Evolutionary conservation across 1,139 yeast genomes (phyloP), one percentile per base, ranked within the genome.

Genomic region (Yamadazyma taylorii): DNA sequence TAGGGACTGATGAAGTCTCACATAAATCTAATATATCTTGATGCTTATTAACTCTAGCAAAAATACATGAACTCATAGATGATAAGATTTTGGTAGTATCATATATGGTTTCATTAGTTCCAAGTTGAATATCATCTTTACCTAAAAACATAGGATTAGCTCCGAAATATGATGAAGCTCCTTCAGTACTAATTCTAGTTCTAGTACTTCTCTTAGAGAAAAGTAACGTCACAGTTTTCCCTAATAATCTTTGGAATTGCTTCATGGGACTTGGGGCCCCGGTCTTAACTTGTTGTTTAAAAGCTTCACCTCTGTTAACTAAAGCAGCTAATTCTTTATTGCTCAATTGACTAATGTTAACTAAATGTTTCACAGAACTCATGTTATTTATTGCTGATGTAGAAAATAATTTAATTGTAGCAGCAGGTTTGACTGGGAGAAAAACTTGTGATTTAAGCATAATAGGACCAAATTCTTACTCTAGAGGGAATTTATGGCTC

Each of bases 71-170:
- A 1, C 95, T 86, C 98, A 92, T 92, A 2, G 97, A 89, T 13
- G 96, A 85, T 8, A 92, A 79, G 28, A 92, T 96, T 49, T 78
- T 79, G 17, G 96, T 76, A 1, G 97, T 84, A 60, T 92, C 98
- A 52, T 85, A 83, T 43, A 87, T 65, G 0, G 94, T 77, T 68
- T 92, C 98, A 57, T 92, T 92, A 32, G 88, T 92, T 49, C 98
- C 98, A 41, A 92, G 71, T 64, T 92, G 98, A 55, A 92, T 92
- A 55, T 92, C 98, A 50, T 90, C 97, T 53, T 85, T 87, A 37
- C 98, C 97, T 48, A 92, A 73, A 55, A 92, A 92, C 95, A 92
- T 85, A 11, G 98, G 96, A 49, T 83, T 94, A 6, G 94, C 98
- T 14, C 98, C 98, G 48, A 92, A 85, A 57, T 84, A 90, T 1